Conservation (phyloP, 176 grass and related monocot species). For the Coix lacrymajobi region DNA sequence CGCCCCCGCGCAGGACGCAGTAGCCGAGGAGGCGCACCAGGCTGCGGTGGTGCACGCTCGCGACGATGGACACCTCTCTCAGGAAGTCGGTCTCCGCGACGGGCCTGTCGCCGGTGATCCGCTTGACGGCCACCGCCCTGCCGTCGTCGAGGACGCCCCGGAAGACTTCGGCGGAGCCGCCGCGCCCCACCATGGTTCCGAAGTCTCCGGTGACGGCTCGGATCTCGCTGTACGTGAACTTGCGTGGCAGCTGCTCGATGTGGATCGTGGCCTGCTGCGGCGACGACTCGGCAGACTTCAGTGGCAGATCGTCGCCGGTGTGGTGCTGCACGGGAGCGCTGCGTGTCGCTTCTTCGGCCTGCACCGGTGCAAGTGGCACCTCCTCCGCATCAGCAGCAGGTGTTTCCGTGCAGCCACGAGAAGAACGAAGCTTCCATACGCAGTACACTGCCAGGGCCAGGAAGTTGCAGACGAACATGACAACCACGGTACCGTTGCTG, state of each 20-base stretch:
- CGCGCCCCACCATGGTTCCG: conserved; percentile 28
- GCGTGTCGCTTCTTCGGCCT: not conserved
- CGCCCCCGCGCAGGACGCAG: conserved; percentile 28
- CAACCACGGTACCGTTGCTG: not conserved
- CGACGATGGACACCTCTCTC: conserved; percentile 40
- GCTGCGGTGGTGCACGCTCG: conserved; percentile 46
- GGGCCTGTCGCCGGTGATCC: conserved; percentile 4
- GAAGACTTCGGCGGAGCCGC: conserved; percentile 50
- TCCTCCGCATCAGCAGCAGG: not conserved
- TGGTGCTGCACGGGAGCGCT: not conserved
- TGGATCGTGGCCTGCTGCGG: not conserved
- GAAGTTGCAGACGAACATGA: not conserved
- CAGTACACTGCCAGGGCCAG: not conserved
- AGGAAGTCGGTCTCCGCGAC: conserved; percentile 37
- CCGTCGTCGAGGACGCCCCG: conserved; percentile 45
- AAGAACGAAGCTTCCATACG: not conserved
- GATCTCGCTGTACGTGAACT: conserved; percentile 14
- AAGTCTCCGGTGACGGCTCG: conserved; percentile 24
- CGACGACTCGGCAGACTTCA: too few relatives aligned
- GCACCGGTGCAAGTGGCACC: not conserved
- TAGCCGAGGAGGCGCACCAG: conserved; percentile 53
- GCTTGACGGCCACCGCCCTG: conserved; percentile 43
- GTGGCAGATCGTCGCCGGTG: too few relatives aligned
- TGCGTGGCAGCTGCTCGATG: conserved; percentile 9
- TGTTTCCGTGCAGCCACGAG: not conserved